Base-by-base conservation (phyloP, 2,329 filamentous ascomycete genomes). In the Fusarium coicis region DNA sequence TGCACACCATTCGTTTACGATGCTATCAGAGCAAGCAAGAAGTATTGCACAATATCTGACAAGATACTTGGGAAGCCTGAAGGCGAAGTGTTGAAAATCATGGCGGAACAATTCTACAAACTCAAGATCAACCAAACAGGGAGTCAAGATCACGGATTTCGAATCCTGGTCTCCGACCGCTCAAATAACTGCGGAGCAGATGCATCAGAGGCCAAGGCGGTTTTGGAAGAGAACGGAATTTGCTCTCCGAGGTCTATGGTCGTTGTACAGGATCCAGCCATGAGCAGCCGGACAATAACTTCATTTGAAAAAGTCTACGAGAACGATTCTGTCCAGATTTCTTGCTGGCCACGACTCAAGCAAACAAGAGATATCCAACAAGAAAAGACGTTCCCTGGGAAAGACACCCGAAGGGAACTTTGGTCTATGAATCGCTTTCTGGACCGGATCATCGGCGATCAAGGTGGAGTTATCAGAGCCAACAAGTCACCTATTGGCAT, bases 341-440 rank as follows among this genome's bases (percentile, higher is more conserved):
- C 23, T 0, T 71, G 62, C 5, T 73, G 70, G 70, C 70, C 70
- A 1, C 44, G 7, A 0, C 39, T 39, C 0, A 39, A 2, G 9
- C 2, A 37, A 7, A 1, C n/a, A 5, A 18, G 1, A 40, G n/a
- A 8, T 0, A 4, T 0, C 0, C 16, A 7, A 5, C 4, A 19
- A 7, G 11, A 50, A 14, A 23, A 10, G 4, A 0, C 5, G 2
- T 1, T 3, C 3, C 15, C 21, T 5, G 4, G 1, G 3, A 18
- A 23, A 14, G 11, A 23, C 23, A 5, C 1, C 2, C 16, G 47
- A 19, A 47, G 34, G 4, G 40, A 55, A 1, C 57, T 73, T 1
- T 73, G 70, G 70, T 74, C 70, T 10, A 68, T 73, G 54, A 42
- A 68, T 43, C 57, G 70, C 0, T 74, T 73, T 10, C 11, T 73